These are phyloP conservation scores for Venturiaceae sp. DNA, from an alignment of 2,329 filamentous ascomycete genomes.

Conservation along the genomic window DNA sequence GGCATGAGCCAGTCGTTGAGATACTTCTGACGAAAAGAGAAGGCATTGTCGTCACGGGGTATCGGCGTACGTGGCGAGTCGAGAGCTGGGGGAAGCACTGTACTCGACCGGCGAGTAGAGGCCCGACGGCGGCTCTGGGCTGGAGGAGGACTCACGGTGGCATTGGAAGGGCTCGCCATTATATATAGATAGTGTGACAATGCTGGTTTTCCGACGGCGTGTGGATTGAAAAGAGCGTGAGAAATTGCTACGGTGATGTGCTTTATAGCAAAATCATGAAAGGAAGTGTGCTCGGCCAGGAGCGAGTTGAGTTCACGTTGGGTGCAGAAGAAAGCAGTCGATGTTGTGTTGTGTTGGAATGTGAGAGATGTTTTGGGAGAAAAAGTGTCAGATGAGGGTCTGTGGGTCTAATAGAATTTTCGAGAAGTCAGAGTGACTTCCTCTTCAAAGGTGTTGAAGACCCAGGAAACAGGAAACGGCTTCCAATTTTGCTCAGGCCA, in stretches of 20 bases:
- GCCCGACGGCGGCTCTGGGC: background rate
- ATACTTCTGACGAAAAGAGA: slow-evolving; percentile 26
- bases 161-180: too few species aligned
- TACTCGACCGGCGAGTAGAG: background rate
- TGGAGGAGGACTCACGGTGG: background rate
- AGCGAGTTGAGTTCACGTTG: background rate
- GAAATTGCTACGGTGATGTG: background rate
- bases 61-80: slow-evolving; percentile 1
- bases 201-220: background rate
- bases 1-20: slow-evolving; percentile 28
- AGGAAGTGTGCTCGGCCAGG: background rate
- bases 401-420: too few species aligned
- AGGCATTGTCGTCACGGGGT: slow-evolving; percentile 22
- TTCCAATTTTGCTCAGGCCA: too few species aligned
- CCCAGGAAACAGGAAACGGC: too few species aligned
- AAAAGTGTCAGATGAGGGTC: too few species aligned
- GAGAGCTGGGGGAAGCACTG: slow-evolving; percentile 17
- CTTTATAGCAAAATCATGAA: background rate
- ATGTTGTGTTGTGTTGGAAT: background rate
- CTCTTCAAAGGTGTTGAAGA: too few species aligned
- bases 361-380: background rate
- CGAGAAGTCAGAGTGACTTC: too few species aligned
- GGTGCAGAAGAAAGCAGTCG: background rate
- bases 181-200: background rate
- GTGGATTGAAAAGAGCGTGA: background rate